Evolutionary conservation across 495 filamentous ascomycete genomes (phyloP), one percentile per base, ranked within the genome.

Genomic region (Podospora bellae-mahoneyi): DNA sequence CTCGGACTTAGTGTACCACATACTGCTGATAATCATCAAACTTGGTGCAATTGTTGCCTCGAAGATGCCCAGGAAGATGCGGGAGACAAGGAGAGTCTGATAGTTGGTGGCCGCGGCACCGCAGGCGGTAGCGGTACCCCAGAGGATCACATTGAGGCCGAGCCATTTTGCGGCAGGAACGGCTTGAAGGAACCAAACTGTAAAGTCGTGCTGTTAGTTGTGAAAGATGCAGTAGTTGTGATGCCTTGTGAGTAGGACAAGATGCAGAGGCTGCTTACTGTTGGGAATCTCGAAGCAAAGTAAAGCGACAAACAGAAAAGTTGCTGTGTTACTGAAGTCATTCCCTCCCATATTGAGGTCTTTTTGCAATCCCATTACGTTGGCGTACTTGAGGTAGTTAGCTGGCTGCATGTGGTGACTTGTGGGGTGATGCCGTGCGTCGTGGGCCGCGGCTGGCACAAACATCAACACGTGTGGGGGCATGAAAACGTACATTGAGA

Each of bases 1-100:
- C 71, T 90, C 87, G 0, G 82, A 82, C 60, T 86, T 85, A 16
- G 86, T 90, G 71, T 90, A 91, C 86, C 86, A 91, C 69, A 75
- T 74, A 71, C 77, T 76, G 64, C 75, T 81, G 68, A 86, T 81
- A 30, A 86, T 77, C 60, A 87, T 86, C 53, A 90, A 75, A 2
- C 81, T 84, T 16, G 88, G 88, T 58, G 82, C 83, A 64, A 90
- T 86, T 30, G 85, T 84, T 19, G 88, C 86, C 78, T 90, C 88
- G 66, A 89, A 85, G 65, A 87, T 80, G 10, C 88, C 88, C 0
- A 89, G 75, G 61, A 90, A 82, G 60, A 87, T 77, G 6, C 88
- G 81, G 7, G 85, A 75, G 30, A 78, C 77, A 7, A 80, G 74
- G 13, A 80, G 71, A 20, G 75, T 76, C 60, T 71, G 73, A 72